These are phyloP conservation scores for Epichloe elymi DNA, from an alignment of 2,329 filamentous ascomycete species.

Conservation along the genomic window DNA sequence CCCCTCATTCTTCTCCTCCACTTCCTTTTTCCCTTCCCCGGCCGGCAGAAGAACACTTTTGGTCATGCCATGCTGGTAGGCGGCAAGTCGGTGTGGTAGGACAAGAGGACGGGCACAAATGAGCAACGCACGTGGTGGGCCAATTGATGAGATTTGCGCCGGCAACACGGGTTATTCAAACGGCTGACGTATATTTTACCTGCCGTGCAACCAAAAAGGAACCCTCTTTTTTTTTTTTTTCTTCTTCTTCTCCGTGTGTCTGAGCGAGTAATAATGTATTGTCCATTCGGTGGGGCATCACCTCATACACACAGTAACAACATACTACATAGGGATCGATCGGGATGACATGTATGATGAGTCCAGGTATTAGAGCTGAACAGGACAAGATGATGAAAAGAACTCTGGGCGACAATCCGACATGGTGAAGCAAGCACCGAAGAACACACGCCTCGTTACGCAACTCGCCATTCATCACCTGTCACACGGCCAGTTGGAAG, in stretches of 20 bases:
- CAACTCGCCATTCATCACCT: not conserved
- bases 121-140: constrained; percentile 1
- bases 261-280: not conserved
- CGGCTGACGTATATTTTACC: not conserved
- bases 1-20: too few relatives aligned
- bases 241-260: too few relatives aligned
- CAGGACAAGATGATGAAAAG: too few relatives aligned
- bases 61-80: not conserved
- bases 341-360: not conserved
- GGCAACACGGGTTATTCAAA: not conserved
- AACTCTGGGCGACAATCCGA: too few relatives aligned
- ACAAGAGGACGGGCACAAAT: not conserved
- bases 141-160: not conserved
- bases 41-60: not conserved
- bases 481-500: not conserved
- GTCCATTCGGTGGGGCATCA: not conserved
- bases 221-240: not conserved
- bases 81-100: not conserved
- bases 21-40: not conserved
- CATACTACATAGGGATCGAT: not conserved
- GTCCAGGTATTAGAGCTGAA: not conserved
- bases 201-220: not conserved
- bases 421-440: not conserved
- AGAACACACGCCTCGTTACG: not conserved
- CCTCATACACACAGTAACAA: not conserved